A percentile compares a stretch with the other conserved stretches of the same genome.
phyloP scores from a whole-genome alignment of 2,329 filamentous ascomycete species.

The Cercospora zeina region DNA sequence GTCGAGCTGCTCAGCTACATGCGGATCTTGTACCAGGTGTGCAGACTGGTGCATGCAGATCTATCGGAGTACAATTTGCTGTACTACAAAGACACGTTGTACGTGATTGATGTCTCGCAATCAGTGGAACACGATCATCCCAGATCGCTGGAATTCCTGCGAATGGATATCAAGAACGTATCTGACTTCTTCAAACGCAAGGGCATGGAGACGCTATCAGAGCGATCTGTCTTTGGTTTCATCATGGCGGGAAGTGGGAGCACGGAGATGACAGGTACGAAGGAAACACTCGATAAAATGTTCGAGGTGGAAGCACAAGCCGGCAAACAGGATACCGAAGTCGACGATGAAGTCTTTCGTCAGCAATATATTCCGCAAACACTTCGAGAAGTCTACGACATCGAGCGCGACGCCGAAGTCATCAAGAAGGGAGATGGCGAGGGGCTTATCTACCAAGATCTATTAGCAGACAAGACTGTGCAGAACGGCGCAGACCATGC shows the following conservation, averaged over 20 bases:
- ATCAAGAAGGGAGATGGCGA: constrained; percentile 71
- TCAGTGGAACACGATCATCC: constrained; percentile 97
- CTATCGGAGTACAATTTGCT: constrained; percentile 97
- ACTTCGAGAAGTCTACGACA: constrained; percentile 91
- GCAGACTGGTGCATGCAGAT: constrained; percentile 90
- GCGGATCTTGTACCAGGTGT: constrained; percentile 89
- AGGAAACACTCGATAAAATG: constrained; percentile 64
- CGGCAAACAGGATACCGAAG: constrained; percentile 58
- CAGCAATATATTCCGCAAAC: constrained; percentile 97
- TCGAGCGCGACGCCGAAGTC: constrained; percentile 83
- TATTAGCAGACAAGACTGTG: constrained; percentile 60
- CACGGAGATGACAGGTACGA: constrained; percentile 62
- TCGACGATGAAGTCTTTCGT: constrained; percentile 89
- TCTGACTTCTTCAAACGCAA: constrained; percentile 88
- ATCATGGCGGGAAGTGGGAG: constrained; percentile 65
- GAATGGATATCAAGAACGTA: constrained; percentile 98
- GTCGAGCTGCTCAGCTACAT: constrained; percentile 82
- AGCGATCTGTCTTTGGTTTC: constrained; percentile 81
- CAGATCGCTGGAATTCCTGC: constrained; percentile 83
- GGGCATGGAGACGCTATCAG: constrained; percentile 76
- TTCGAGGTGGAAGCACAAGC: constrained; percentile 58
- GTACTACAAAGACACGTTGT: constrained; percentile 78
- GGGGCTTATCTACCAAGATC: constrained; percentile 79
- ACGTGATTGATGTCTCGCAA: constrained; percentile 96
- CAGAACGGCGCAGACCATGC: constrained; percentile 36